Percentiles rank a stretch among this genome's conserved stretches.
Conservation (phyloP, 2,329 filamentous ascomycete genomes). For the Venturia carpophila region DNA sequence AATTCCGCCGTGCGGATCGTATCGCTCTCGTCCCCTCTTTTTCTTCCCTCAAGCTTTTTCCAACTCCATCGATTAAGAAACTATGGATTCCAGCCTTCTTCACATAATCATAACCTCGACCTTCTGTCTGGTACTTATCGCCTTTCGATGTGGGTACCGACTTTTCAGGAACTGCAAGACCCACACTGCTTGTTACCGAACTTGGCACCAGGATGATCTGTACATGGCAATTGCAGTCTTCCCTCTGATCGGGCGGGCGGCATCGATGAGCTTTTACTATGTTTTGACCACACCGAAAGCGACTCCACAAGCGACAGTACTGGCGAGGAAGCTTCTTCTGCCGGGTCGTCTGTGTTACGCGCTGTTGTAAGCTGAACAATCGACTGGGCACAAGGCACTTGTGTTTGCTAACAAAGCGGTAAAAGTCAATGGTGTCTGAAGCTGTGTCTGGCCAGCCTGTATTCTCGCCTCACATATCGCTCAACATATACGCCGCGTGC, state of each 20-base stretch:
- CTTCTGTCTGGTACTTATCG: neutral
- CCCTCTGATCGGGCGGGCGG: neutral
- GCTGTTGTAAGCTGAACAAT: neutral
- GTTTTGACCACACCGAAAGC: neutral
- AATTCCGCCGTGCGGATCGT: neutral
- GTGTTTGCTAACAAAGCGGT: neutral
- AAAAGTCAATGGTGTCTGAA: conserved; percentile 6
- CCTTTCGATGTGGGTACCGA: conserved; percentile 8
- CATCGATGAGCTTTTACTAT: neutral
- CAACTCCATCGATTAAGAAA: neutral
- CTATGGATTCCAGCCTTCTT: neutral
- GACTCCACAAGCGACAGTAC: neutral
- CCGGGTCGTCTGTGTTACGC: neutral
- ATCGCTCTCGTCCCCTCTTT: neutral
- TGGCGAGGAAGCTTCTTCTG: neutral
- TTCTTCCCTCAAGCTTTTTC: neutral
- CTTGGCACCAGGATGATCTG: conserved; percentile 11
- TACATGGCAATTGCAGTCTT: conserved; percentile 3
- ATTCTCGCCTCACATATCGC: neutral
- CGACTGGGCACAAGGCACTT: no score
- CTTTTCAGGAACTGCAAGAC: neutral
- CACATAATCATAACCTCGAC: neutral
- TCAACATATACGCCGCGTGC: neutral
- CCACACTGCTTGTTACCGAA: conserved; percentile 9
- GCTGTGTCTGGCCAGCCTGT: neutral